A percentile compares a stretch with the other conserved stretches of the same genome.
phyloP scores from a whole-genome alignment of 2,329 filamentous ascomycete genomes.

The Talaromyces sp. region DNA sequence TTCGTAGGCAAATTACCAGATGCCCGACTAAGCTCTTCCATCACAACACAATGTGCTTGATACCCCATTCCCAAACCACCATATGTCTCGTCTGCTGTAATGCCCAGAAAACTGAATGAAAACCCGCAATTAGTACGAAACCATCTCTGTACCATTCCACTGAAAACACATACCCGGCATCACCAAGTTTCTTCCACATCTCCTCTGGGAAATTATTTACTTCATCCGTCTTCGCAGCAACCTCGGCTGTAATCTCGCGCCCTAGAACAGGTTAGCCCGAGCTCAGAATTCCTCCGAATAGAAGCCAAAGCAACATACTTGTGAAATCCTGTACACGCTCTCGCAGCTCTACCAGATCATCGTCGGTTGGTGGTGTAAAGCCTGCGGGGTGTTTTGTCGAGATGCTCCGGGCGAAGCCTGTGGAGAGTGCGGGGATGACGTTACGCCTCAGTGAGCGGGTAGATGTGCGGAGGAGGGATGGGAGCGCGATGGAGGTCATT shows the following conservation, averaged over 20 bases:
- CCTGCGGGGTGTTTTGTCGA: constrained; percentile 71
- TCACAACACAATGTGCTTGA: constrained; percentile 91
- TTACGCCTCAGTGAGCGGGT: constrained; percentile 33
- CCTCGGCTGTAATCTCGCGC: constrained; percentile 80
- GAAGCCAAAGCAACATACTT: constrained; percentile 37
- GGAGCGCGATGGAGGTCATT: constrained; percentile 38
- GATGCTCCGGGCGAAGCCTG: constrained; percentile 43
- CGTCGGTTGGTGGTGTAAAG: constrained; percentile 67
- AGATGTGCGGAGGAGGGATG: constrained; percentile 38
- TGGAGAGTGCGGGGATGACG: constrained; percentile 35
- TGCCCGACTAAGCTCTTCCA: constrained; percentile 91
- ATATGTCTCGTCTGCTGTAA: constrained; percentile 90
- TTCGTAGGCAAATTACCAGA: constrained; percentile 57
- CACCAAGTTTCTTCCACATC: constrained; percentile 93
- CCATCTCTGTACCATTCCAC: no score
- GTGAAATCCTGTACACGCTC: constrained; percentile 88
- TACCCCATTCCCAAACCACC: constrained; percentile 92
- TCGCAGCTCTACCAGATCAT: constrained; percentile 78
- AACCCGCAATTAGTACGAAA: no score
- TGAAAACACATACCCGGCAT: constrained; percentile 64
- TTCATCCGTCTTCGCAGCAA: constrained; percentile 81
- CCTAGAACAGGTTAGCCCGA: constrained; percentile 45
- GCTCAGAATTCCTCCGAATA: not conserved
- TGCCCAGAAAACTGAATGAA: constrained; percentile 70
- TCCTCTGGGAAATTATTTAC: constrained; percentile 83